These are phyloP conservation scores for Phialophora verrucosa DNA, from an alignment of 2,329 filamentous ascomycete genomes.

Conservation along the genomic window DNA sequence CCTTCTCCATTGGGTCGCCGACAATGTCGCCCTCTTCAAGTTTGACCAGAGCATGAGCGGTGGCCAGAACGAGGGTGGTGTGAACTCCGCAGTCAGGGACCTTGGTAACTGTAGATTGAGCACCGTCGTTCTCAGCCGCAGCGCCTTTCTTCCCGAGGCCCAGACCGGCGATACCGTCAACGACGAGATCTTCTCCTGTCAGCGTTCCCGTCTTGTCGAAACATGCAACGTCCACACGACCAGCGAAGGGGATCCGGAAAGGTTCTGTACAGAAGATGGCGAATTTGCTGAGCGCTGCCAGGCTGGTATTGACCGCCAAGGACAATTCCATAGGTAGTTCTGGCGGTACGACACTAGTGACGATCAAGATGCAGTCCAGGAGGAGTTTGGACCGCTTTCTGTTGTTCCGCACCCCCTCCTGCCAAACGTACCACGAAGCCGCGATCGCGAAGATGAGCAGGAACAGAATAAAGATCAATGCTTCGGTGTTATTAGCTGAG, in stretches of 20 bases:
- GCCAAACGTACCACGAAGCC: slow-evolving; percentile 98
- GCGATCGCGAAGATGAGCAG: slow-evolving; percentile 94
- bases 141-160: slow-evolving; percentile 72
- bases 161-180: slow-evolving; percentile 93
- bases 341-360: slow-evolving; percentile 97
- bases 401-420: slow-evolving; percentile 91
- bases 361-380: slow-evolving; percentile 94
- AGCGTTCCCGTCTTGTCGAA: slow-evolving; percentile 98
- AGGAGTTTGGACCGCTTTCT: slow-evolving; percentile 97
- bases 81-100: slow-evolving; percentile 74
- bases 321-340: slow-evolving; percentile 98
- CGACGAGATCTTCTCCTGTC: slow-evolving; percentile 94
- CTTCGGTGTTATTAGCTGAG: slow-evolving; percentile 96
- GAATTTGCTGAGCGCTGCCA: slow-evolving; percentile 90
- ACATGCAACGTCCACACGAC: slow-evolving; percentile 92
- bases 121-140: slow-evolving; percentile 75
- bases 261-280: slow-evolving; percentile 99
- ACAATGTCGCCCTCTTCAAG: slow-evolving; percentile 97
- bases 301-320: slow-evolving; percentile 94
- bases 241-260: slow-evolving; percentile 96
- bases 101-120: slow-evolving; percentile 77
- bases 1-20: slow-evolving; percentile 98
- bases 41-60: slow-evolving; percentile 92
- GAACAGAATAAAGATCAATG: slow-evolving; percentile 96
- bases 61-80: slow-evolving; percentile 90